Conservation (phyloP, 2,329 filamentous ascomycete species). For the Fusarium pilosicola region DNA sequence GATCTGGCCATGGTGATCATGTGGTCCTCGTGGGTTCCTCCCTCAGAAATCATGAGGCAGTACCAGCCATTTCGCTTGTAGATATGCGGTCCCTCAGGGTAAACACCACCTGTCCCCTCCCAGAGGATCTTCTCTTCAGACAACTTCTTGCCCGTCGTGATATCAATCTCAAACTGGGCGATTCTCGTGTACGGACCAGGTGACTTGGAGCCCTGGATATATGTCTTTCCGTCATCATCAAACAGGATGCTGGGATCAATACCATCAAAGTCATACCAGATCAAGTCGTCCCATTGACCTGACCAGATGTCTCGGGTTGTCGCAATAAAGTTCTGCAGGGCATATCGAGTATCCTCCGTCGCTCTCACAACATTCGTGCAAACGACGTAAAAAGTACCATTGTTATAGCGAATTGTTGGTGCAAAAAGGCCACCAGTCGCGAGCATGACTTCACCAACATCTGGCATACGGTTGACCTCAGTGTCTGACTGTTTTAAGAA, state of each 20-base stretch:
- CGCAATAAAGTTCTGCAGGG: conserved; percentile 1
- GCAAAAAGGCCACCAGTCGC: conserved; percentile 3
- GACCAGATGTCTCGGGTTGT: conserved; percentile 12
- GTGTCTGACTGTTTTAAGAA: not conserved
- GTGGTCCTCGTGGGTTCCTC: conserved; percentile 10
- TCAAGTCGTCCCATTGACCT: conserved; percentile 1
- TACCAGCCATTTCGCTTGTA: conserved; percentile 23
- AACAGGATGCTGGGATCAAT: conserved; percentile 11
- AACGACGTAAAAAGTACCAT: conserved; percentile 7
- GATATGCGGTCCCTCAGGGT: conserved; percentile 6
- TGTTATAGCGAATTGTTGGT: conserved; percentile 1
- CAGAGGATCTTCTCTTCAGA: conserved; percentile 8
- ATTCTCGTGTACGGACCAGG: not conserved
- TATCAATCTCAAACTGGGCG: conserved; percentile 4
- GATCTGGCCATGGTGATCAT: conserved; percentile 22
- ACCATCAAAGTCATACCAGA: conserved; percentile 5
- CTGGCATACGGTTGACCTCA: conserved; percentile 7
- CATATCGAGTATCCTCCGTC: not conserved
- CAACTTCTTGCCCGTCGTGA: not conserved
- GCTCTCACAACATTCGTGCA: conserved; percentile 8
- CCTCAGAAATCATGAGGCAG: conserved; percentile 7
- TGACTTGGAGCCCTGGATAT: conserved; percentile 13
- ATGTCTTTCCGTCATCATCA: not conserved
- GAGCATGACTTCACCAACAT: not conserved
- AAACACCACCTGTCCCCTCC: not conserved